These are phyloP conservation scores for Ailanthus altissimus DNA, from an alignment of 345 rosid genomes.

Conservation along the genomic window DNA sequence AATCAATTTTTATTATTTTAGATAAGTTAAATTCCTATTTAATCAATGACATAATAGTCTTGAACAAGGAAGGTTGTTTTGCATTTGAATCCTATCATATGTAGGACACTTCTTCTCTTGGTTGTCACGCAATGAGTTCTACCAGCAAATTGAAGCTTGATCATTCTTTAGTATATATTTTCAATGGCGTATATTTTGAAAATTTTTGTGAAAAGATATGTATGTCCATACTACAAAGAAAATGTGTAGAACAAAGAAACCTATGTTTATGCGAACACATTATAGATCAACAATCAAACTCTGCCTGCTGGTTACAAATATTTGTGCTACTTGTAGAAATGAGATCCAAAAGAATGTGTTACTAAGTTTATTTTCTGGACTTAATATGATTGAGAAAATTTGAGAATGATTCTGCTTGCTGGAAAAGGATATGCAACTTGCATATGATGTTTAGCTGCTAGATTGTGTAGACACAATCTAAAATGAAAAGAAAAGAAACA, in stretches of 20 bases:
- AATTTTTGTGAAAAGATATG: background rate
- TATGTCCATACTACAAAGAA: too few relatives aligned
- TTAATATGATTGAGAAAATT: background rate
- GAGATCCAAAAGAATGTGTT: background rate
- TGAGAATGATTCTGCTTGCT: background rate
- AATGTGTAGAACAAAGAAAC: background rate
- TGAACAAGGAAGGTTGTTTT: background rate
- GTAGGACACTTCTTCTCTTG: background rate
- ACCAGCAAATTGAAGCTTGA: background rate
- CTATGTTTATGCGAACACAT: background rate
- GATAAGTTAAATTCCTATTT: background rate
- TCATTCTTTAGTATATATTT: background rate
- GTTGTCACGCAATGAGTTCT: background rate
- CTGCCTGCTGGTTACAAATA: background rate
- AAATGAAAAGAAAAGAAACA: too few relatives aligned
- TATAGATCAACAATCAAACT: background rate
- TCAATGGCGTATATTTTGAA: background rate
- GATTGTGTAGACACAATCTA: background rate
- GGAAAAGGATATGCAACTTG: background rate
- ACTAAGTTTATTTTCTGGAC: background rate
- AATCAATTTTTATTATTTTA: conserved; percentile 1
- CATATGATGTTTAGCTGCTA: background rate
- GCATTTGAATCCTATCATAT: background rate
- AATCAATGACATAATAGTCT: background rate
- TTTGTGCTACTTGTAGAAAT: background rate